A percentile compares a stretch with the other conserved stretches of the same genome.
Evolutionary conservation across 2,329 filamentous ascomycete genomes (phyloP).

Genomic region (Alternaria sp.): DNA sequence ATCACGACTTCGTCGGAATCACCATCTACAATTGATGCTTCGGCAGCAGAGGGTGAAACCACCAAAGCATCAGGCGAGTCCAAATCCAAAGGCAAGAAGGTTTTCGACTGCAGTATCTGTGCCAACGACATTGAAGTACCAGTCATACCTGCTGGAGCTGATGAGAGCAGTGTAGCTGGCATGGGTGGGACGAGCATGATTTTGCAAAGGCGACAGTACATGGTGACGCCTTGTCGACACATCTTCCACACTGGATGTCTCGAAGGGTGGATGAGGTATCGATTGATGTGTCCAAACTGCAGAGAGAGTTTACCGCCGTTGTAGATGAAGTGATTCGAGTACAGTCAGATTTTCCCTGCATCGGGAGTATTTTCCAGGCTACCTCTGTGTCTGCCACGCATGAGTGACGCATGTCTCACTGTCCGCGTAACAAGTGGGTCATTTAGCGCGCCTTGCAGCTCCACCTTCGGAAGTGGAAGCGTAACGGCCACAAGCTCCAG

Average conservation of each 20-base stretch:
- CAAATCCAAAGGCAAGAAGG: conserved; percentile 64
- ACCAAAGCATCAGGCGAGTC: conserved; percentile 51
- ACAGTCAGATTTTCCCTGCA: not conserved
- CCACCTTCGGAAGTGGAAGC: not conserved
- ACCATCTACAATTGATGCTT: conserved; percentile 20
- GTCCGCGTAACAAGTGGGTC: conserved; percentile 13
- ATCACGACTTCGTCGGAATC: conserved; percentile 49
- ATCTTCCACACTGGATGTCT: conserved; percentile 93
- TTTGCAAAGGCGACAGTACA: conserved; percentile 83
- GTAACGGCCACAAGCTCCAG: conserved; percentile 4
- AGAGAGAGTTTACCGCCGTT: conserved; percentile 87
- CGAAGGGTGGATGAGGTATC: conserved; percentile 95
- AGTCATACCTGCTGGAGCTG: conserved; percentile 67
- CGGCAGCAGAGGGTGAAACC: conserved; percentile 18
- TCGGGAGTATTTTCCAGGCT: not conserved
- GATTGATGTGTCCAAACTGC: conserved; percentile 94
- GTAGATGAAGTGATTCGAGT: conserved; percentile 56
- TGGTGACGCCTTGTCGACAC: conserved; percentile 97
- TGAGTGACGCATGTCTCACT: conserved; percentile 8
- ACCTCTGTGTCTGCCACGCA: not conserved
- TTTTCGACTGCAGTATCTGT: conserved; percentile 95
- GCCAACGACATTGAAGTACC: conserved; percentile 91
- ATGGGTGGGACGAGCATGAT: conserved; percentile 64
- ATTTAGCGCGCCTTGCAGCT: not conserved
- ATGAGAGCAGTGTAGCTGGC: conserved; percentile 47